A percentile compares a stretch with the other conserved stretches of the same genome.
phyloP scores from a whole-genome alignment of 2,329 filamentous ascomycete species.

The Curvularia spicifera region DNA sequence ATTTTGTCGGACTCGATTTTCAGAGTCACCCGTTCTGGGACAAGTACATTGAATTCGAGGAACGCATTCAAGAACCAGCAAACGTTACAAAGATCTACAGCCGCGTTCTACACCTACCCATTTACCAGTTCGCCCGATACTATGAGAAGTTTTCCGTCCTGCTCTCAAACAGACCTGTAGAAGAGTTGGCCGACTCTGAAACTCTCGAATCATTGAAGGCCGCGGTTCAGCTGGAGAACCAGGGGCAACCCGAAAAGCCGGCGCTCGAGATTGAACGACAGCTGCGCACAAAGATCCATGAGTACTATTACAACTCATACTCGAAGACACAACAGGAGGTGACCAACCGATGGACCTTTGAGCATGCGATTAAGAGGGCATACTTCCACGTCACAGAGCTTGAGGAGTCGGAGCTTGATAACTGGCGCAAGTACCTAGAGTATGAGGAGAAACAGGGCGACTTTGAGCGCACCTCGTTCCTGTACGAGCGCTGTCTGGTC shows the following conservation, averaged over 20 bases:
- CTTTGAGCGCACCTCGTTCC: slow-evolving; percentile 73
- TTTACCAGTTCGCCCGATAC: slow-evolving; percentile 95
- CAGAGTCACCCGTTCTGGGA: slow-evolving; percentile 97
- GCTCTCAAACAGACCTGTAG: slow-evolving; percentile 71
- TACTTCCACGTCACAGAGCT: slow-evolving; percentile 97
- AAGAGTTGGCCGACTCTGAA: slow-evolving; percentile 74
- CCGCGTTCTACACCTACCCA: slow-evolving; percentile 85
- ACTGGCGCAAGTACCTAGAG: slow-evolving; percentile 96
- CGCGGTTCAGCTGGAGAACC: slow-evolving; percentile 72
- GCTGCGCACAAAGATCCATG: slow-evolving; percentile 79
- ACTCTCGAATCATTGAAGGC: slow-evolving; percentile 70
- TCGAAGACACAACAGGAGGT: slow-evolving; percentile 83
- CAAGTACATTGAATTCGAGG: slow-evolving; percentile 97
- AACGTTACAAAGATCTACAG: slow-evolving; percentile 83
- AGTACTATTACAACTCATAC: slow-evolving; percentile 80
- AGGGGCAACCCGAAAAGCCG: slow-evolving; percentile 61
- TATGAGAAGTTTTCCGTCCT: slow-evolving; percentile 87
- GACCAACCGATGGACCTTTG: slow-evolving; percentile 91
- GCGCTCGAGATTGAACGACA: slow-evolving; percentile 85
- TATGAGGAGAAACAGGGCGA: slow-evolving; percentile 90
- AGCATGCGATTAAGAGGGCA: slow-evolving; percentile 91
- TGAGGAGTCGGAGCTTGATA: slow-evolving; percentile 80
- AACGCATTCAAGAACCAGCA: slow-evolving; percentile 64
- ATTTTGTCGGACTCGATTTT: slow-evolving; percentile 88
- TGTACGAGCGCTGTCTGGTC: slow-evolving; percentile 93